These are phyloP conservation scores for Starmerella bombicola DNA, from an alignment of 805 yeast genomes.

Conservation along the genomic window DNA sequence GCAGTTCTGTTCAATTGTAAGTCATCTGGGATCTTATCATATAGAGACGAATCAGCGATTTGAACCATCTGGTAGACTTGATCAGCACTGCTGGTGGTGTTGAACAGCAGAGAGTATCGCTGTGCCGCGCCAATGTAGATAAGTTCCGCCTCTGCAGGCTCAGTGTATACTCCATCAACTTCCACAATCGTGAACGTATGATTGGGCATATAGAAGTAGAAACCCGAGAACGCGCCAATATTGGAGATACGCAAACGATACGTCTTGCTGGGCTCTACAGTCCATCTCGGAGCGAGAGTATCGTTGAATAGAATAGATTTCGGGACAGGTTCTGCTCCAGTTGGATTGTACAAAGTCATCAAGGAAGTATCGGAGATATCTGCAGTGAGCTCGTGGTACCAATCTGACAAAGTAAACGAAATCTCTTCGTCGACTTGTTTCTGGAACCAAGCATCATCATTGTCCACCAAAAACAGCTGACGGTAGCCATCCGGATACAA, in stretches of 20 bases:
- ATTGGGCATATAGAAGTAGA: constrained; percentile 77
- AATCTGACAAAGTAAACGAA: constrained; percentile 57
- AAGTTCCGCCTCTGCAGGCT: constrained; percentile 55
- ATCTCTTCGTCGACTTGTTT: constrained; percentile 68
- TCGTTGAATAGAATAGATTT: constrained; percentile 68
- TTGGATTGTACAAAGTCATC: constrained; percentile 69
- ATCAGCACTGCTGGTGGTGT: constrained; percentile 50
- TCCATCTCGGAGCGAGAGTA: constrained; percentile 37
- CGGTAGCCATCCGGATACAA: constrained; percentile 83
- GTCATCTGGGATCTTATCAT: constrained; percentile 59
- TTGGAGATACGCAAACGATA: constrained; percentile 71
- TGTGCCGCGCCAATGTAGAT: constrained; percentile 83
- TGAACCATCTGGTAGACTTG: constrained; percentile 74
- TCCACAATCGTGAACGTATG: constrained; percentile 79
- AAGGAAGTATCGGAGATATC: constrained; percentile 39
- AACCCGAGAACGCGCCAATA: constrained; percentile 85
- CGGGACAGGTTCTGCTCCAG: constrained; percentile 98
- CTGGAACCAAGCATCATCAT: constrained; percentile 47
- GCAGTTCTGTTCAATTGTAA: constrained; percentile 63
- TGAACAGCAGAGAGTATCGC: constrained; percentile 69
- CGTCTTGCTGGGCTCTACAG: constrained; percentile 72
- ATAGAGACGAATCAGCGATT: constrained; percentile 66
- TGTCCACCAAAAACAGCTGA: constrained; percentile 54
- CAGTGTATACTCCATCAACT: constrained; percentile 81
- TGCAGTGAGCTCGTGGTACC: constrained; percentile 65